Percentiles rank a stretch among this genome's conserved stretches.
phyloP scores from a whole-genome alignment of 345 rosid species.

The Gossypium arboreum region DNA sequence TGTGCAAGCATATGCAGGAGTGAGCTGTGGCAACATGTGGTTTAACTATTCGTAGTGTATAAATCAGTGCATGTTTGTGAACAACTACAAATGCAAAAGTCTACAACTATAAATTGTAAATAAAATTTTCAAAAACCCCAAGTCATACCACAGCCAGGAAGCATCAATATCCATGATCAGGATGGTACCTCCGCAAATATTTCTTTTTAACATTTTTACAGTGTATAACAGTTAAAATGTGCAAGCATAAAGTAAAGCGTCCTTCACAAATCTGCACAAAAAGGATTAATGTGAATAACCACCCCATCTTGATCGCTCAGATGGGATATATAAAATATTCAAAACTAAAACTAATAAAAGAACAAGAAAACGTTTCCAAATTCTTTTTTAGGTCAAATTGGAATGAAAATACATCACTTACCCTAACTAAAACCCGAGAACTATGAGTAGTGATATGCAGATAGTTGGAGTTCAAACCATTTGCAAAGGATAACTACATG shows the following conservation, averaged over 20 bases:
- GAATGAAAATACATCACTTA: slow-evolving; percentile 11
- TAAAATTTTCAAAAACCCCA: slow-evolving; percentile 9
- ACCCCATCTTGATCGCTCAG: slow-evolving; percentile 29
- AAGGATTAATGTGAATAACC: slow-evolving; percentile 29
- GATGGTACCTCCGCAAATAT: slow-evolving; percentile 13
- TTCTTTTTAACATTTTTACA: slow-evolving; percentile 16
- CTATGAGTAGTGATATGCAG: slow-evolving; percentile 23
- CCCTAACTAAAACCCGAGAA: slow-evolving; percentile 16
- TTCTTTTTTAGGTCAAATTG: background rate
- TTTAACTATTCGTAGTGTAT: background rate
- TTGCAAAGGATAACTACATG: background rate
- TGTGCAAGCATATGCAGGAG: background rate
- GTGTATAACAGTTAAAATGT: slow-evolving; percentile 17
- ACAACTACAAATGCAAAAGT: background rate
- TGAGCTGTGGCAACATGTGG: background rate
- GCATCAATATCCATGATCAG: slow-evolving; percentile 17
- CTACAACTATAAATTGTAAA: background rate
- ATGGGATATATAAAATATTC: slow-evolving; percentile 15
- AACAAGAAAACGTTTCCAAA: background rate
- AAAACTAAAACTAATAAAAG: background rate
- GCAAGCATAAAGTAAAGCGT: slow-evolving; percentile 23
- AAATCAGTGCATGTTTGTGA: background rate
- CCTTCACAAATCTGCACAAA: slow-evolving; percentile 45
- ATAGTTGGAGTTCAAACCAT: slow-evolving; percentile 10
- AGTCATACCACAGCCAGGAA: slow-evolving; percentile 17